Evolutionary conservation across 169 alveolate genomes (phyloP).

Genomic region (Plasmodium chabaudi): DNA sequence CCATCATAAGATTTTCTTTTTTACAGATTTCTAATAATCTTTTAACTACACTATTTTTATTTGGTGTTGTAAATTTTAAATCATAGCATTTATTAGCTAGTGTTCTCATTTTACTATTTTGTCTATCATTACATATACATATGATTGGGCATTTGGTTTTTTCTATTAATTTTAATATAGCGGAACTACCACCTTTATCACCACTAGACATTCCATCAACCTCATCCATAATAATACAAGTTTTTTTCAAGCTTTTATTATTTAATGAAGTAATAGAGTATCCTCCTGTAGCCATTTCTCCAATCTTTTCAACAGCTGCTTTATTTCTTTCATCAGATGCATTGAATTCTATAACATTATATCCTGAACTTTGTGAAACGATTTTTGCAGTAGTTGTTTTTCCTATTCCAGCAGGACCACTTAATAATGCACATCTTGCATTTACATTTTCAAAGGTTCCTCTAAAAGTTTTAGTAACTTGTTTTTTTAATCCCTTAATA

Average conservation of each 20-base stretch:
- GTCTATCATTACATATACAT: conserved; percentile 97
- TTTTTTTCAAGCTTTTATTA: conserved; percentile 78
- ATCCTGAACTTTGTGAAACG: conserved; percentile 92
- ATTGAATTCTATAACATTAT: conserved; percentile 94
- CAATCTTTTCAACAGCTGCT: conserved; percentile 90
- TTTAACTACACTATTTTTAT: conserved; percentile 85
- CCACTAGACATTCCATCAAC: conserved; percentile 99
- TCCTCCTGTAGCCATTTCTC: conserved; percentile 88
- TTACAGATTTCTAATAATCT: conserved; percentile 90
- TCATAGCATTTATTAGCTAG: conserved; percentile 95
- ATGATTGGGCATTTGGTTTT: conserved; percentile 96
- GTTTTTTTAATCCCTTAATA: conserved; percentile 88
- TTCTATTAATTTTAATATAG: conserved; percentile 94
- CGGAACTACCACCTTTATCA: conserved; percentile 98
- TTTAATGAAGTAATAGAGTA: conserved; percentile 75
- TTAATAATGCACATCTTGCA: conserved; percentile 94
- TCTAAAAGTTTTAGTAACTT: conserved; percentile 52
- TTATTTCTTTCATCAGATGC: conserved; percentile 98
- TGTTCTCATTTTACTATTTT: conserved; percentile 83
- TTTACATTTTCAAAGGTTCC: conserved; percentile 83
- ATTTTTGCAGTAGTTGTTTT: conserved; percentile 96
- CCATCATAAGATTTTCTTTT: conserved; percentile 90
- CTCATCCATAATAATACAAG: conserved; percentile 96
- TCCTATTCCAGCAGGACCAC: conserved; percentile 99
- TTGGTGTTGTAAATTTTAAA: conserved; percentile 92